These are phyloP conservation scores for Penicillium riverlandense DNA, from an alignment of 495 filamentous ascomycete species.

Conservation along the genomic window DNA sequence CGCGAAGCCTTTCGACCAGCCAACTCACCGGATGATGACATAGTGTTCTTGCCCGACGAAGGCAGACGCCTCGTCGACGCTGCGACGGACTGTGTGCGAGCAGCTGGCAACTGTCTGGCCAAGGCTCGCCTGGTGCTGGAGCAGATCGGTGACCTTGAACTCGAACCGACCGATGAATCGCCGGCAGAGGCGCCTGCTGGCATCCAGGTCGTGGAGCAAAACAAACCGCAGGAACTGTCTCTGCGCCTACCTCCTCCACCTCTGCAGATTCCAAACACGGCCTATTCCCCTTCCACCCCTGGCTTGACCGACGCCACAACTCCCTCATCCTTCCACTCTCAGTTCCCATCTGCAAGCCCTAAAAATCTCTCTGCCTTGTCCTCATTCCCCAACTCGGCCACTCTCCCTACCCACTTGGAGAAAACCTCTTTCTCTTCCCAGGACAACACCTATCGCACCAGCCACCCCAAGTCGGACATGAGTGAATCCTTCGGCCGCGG, in stretches of 20 bases:
- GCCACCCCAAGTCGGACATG: slow-evolving; percentile 28
- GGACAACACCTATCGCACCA: slow-evolving; percentile 17
- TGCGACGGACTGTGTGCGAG: slow-evolving; percentile 83
- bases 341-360: slow-evolving; percentile 8
- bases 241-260: slow-evolving; percentile 36
- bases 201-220: not conserved
- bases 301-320: slow-evolving; percentile 35
- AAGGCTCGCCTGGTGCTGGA: slow-evolving; percentile 83
- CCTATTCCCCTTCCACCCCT: slow-evolving; percentile 30
- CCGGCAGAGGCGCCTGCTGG: not conserved
- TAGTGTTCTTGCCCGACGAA: slow-evolving; percentile 72
- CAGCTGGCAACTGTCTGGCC: slow-evolving; percentile 82
- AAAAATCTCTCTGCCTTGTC: slow-evolving; percentile 15
- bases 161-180: slow-evolving; percentile 54
- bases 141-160: slow-evolving; percentile 88
- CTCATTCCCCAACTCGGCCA: slow-evolving; percentile 22
- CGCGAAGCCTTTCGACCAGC: slow-evolving; percentile 64
- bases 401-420: slow-evolving; percentile 33
- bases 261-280: slow-evolving; percentile 29
- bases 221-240: slow-evolving; percentile 19
- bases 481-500: slow-evolving; percentile 34
- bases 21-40: slow-evolving; percentile 56
- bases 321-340: slow-evolving; percentile 36
- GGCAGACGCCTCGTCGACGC: slow-evolving; percentile 69
- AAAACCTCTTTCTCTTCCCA: slow-evolving; percentile 23